Conservation (phyloP, 345 rosid genomes). For the Ricinus communis region DNA sequence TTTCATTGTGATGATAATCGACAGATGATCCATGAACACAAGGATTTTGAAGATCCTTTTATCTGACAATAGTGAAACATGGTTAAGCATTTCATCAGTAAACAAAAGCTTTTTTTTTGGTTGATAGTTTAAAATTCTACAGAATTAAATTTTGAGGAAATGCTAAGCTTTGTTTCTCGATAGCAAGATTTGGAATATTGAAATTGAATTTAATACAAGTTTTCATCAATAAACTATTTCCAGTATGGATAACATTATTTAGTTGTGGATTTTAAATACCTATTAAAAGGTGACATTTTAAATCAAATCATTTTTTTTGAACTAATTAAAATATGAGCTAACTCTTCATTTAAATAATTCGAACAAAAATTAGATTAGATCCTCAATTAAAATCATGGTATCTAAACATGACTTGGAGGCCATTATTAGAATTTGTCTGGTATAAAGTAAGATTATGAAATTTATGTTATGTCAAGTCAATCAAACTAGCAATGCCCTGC, state of each 20-base stretch:
- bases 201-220: not conserved
- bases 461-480: too few species aligned
- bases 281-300: not conserved
- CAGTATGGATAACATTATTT: not conserved
- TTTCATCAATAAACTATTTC: not conserved
- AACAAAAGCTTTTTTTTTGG: not conserved
- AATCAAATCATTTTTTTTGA: not conserved
- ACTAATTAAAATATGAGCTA: not conserved
- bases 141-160: not conserved
- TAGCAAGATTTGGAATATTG: not conserved
- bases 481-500: too few species aligned
- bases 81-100: not conserved
- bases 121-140: not conserved
- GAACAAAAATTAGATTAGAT: not conserved
- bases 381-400: too few species aligned
- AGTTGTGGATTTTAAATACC: not conserved
- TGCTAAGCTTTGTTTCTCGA: not conserved
- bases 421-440: too few species aligned
- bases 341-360: not conserved
- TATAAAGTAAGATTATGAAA: not conserved
- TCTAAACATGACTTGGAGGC: too few species aligned
- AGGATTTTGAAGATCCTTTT: too few species aligned
- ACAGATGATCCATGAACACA: not conserved
- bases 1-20: not conserved
- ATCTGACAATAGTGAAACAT: not conserved